Base-by-base conservation (phyloP, 2,329 filamentous ascomycete genomes). In the Setomelanomma holmii region DNA sequence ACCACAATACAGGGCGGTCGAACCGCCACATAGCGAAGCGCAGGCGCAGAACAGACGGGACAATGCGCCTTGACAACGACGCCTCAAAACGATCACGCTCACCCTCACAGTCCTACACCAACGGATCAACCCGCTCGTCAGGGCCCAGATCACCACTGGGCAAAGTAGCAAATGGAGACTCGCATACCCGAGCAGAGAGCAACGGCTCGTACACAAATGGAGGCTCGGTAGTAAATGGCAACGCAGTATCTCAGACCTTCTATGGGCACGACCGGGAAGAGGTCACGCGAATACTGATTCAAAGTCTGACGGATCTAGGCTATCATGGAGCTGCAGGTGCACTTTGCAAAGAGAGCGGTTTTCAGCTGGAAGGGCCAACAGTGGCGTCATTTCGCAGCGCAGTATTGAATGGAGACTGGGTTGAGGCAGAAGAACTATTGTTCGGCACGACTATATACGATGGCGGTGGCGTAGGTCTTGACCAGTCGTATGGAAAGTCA, bases 221-320 rank as follows among this genome's bases (percentile, higher is more conserved):
- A 20, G 62, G 54, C 41, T 62, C 72, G 45, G 63, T 71, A 55
- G 55, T 67, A 8, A 71, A 68, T 43, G 67, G 67, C 20, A 65
- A 62, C 35, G 51, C 68, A 19, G 39, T 68, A 17, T 65, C 73
- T 22, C 40, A 79, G 4, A 79, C 79, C 27, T 98, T 96, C 73
- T 89, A 87, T 68, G 93, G 92, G 16, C 93, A 98, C 71, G 86
- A 95, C 70, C 86, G 91, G 71, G 92, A 96, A 79, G 93, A 99
- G 78, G 89, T 98, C 39, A 96, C 93, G 4, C 84, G 95, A 47
- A 89, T 98, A 58, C 77, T 99, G 65, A 95, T 99, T 67, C 95
- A 99, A 75, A 90, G 92, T 30, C 78, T 99, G 59, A 85, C 87
- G 20, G 93, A 97, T 72, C 82, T 99, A 78, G 95, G 95, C 2